Percentiles rank a stretch among this genome's conserved stretches.
phyloP scores from a whole-genome alignment of 169 alveolate genomes.

The Eimeria praecox region DNA sequence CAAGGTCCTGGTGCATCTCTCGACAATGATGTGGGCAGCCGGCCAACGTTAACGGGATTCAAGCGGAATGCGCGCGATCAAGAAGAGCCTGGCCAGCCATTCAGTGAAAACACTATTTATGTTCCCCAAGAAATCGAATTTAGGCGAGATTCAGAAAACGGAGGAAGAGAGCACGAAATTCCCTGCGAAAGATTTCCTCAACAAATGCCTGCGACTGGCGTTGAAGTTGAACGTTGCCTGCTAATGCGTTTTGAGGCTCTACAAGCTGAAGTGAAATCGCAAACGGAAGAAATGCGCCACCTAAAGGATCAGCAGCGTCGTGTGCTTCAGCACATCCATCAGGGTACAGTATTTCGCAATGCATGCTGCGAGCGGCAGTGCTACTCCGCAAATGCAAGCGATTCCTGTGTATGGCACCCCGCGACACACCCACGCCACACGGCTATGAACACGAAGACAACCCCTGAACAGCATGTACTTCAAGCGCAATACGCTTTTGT shows the following conservation, averaged over 20 bases:
- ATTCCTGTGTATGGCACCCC: not conserved
- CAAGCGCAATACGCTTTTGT: constrained; percentile 8
- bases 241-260: constrained; percentile 22
- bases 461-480: not conserved
- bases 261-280: constrained; percentile 43
- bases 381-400: constrained; percentile 17
- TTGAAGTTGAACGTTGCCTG: constrained; percentile 22
- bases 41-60: not conserved
- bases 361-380: constrained; percentile 2
- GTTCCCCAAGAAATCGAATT: not conserved
- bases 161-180: not conserved
- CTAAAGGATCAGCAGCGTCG: constrained; percentile 52
- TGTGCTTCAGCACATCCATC: constrained; percentile 52
- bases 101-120: not conserved
- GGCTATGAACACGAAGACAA: not conserved
- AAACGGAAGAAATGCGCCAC: constrained; percentile 62
- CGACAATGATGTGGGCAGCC: not conserved
- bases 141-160: not conserved
- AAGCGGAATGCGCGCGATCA: not conserved
- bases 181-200: not conserved
- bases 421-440: constrained; percentile 2
- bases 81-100: not conserved
- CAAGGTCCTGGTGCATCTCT: not conserved
- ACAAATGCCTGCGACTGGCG: constrained; percentile 20
- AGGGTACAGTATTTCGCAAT: constrained; percentile 2